Evolutionary conservation across 2,329 filamentous ascomycete species (phyloP), one percentile per base, ranked within the genome.

Genomic region (Hysterium pulicare): DNA sequence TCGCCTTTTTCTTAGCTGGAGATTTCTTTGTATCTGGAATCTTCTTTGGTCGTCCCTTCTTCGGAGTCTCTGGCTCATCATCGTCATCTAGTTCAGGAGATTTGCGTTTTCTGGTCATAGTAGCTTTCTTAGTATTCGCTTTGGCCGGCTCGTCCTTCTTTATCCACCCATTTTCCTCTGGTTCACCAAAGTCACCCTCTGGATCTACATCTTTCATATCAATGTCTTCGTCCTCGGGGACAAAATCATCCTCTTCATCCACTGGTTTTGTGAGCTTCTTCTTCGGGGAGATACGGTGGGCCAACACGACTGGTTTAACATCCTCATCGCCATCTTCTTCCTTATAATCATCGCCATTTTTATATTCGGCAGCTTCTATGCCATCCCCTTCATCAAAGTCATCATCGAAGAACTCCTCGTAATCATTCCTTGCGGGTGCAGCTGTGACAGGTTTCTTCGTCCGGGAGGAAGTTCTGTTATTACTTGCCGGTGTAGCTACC

Each of bases 331-430:
- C 62, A 8, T 54, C 55, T 6, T 39, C 47, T 36, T 88, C 82
- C 23, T 89, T 84, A 41, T 93, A 88, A 35, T 83, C 85, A 33
- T 75, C 76, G 16, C 81, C 71, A 36, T 77, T 78, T 59, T 82
- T 85, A 24, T 77, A 78, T 50, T 87, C 82, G 3, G 85, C 83
- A 11, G 84, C 86, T 65, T 90, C 90, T 16, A 95, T 90, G 54
- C 95, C 90, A 50, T 89, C 86, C n/a, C 80, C 85, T 3, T 69
- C 76, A 33, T 79, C 83, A 33, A 67, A 59, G 36, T 71, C 69
- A 38, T 70, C 59, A 33, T 71, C 63, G 4, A 61, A 55, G 49
- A 65, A 66, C 20, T 64, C 59, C 15, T 87, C 81, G 5, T 78
- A 75, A 24, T 83, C 83, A 40, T 87, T 84, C 16, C 87, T 79